Percentiles rank a stretch among this genome's conserved stretches.
phyloP scores from a whole-genome alignment of 1,284 basidiomycete species.

The Heliocybe sulcata region DNA sequence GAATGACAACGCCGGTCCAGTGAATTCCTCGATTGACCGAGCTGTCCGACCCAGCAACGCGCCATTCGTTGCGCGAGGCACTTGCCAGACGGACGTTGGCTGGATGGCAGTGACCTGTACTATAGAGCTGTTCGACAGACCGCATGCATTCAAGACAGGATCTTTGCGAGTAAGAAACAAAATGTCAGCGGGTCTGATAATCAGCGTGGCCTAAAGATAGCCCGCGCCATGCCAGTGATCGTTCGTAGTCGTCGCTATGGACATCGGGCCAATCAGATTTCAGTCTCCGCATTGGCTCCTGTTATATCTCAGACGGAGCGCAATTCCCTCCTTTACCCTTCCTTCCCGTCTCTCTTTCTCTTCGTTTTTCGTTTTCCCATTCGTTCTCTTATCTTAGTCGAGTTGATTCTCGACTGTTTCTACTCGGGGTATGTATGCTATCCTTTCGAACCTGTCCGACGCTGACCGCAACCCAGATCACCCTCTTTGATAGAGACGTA shows the following conservation, averaged over 20 bases:
- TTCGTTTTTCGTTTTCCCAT: slow-evolving; percentile 12
- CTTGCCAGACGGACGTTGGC: too few species aligned
- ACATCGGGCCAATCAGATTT: neutral
- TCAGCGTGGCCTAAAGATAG: neutral
- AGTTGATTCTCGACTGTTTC: slow-evolving; percentile 56
- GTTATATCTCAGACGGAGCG: slow-evolving; percentile 11
- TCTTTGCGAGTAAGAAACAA: neutral
- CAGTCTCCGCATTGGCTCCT: neutral
- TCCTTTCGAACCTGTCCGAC: neutral
- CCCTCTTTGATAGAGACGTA: slow-evolving; percentile 67
- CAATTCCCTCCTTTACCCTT: slow-evolving; percentile 18
- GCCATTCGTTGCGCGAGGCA: neutral
- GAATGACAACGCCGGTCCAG: neutral
- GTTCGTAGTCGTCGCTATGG: neutral
- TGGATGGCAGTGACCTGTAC: neutral
- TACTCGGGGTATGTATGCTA: slow-evolving; percentile 34
- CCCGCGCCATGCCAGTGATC: neutral
- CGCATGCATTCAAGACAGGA: neutral
- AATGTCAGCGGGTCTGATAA: neutral
- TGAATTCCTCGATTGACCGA: neutral
- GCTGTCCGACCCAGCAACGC: neutral
- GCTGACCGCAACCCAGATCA: slow-evolving; percentile 34
- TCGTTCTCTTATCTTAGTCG: slow-evolving; percentile 39
- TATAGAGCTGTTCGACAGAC: neutral
- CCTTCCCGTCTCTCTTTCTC: slow-evolving; percentile 29